phyloP scores from a whole-genome alignment of 2,329 filamentous ascomycete genomes.

The Boeremia lycopersici region DNA sequence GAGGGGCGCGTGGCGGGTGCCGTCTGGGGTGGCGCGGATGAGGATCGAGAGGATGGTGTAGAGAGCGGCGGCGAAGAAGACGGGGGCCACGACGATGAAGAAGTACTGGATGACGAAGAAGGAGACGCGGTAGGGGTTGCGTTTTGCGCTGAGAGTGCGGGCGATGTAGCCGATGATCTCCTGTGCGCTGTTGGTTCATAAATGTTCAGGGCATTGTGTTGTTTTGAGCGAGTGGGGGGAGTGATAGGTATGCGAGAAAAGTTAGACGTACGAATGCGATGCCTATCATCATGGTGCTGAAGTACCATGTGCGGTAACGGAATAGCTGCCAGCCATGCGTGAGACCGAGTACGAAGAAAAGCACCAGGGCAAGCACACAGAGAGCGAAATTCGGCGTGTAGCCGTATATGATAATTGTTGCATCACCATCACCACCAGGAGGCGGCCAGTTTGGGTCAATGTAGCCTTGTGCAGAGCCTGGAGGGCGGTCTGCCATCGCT shows the following conservation, averaged over 20 bases:
- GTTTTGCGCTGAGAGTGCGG: slow-evolving; percentile 48
- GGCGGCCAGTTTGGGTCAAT: slow-evolving; percentile 61
- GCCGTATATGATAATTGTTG: slow-evolving; percentile 44
- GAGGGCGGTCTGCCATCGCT: slow-evolving; percentile 8
- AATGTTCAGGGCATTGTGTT: too few relatives aligned
- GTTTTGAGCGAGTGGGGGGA: neutral
- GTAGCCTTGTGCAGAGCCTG: slow-evolving; percentile 43
- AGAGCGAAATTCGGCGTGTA: slow-evolving; percentile 50
- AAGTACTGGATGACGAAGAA: slow-evolving; percentile 67
- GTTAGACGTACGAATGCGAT: slow-evolving; percentile 36
- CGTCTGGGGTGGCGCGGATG: slow-evolving; percentile 51
- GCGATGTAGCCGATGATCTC: slow-evolving; percentile 53
- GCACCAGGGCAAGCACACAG: slow-evolving; percentile 50
- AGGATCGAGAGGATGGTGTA: slow-evolving; percentile 62
- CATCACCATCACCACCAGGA: slow-evolving; percentile 54
- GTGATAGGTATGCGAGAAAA: too few relatives aligned
- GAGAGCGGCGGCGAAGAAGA: slow-evolving; percentile 62
- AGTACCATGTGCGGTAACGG: slow-evolving; percentile 49
- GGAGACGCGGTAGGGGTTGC: slow-evolving; percentile 60
- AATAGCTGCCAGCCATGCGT: slow-evolving; percentile 51
- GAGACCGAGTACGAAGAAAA: slow-evolving; percentile 49
- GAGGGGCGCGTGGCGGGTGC: slow-evolving; percentile 50
- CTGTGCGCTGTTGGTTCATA: slow-evolving; percentile 35
- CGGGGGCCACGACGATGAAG: slow-evolving; percentile 65
- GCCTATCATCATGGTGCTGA: slow-evolving; percentile 54